Conservation (phyloP, 208 protist species). For the Trypanosoma melophagium region DNA sequence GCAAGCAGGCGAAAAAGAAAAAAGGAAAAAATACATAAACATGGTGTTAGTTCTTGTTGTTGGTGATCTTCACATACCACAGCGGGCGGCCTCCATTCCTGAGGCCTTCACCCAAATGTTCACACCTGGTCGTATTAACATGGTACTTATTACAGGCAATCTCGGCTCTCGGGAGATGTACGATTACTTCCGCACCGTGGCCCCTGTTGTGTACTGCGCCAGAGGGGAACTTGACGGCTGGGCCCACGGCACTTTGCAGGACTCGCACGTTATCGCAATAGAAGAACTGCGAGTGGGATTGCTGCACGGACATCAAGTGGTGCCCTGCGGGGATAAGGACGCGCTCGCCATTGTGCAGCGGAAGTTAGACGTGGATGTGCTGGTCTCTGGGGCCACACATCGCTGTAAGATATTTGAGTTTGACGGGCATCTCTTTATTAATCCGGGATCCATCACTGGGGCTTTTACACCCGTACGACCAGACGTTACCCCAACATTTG, state of each 20-base stretch:
- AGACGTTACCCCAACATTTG: slow-evolving; percentile 93
- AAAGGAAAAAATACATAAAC: not conserved
- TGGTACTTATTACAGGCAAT: slow-evolving; percentile 98
- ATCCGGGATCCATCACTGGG: slow-evolving; percentile 99
- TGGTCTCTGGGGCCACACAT: slow-evolving; percentile 96
- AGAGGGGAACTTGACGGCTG: slow-evolving; percentile 97
- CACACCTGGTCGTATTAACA: slow-evolving; percentile 94
- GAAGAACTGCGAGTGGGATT: slow-evolving; percentile 98
- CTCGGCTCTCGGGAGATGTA: slow-evolving; percentile 93
- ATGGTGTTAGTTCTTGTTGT: slow-evolving; percentile 97
- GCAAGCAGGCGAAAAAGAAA: too few relatives aligned
- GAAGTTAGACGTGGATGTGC: slow-evolving; percentile 97
- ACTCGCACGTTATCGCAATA: slow-evolving; percentile 93
- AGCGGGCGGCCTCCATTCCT: slow-evolving; percentile 93
- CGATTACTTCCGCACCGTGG: slow-evolving; percentile 96
- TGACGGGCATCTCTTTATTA: slow-evolving; percentile 97
- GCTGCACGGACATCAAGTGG: slow-evolving; percentile 96
- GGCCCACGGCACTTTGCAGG: slow-evolving; percentile 43
- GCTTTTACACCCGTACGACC: slow-evolving; percentile 74
- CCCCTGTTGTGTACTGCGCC: slow-evolving; percentile 95
- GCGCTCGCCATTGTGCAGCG: slow-evolving; percentile 93
- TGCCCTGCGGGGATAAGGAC: slow-evolving; percentile 96
- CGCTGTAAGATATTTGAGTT: slow-evolving; percentile 88
- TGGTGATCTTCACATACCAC: slow-evolving; percentile 99
- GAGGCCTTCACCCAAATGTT: slow-evolving; percentile 96